Base-by-base conservation (phyloP, 208 protist species). In the Acanthamoeba castellanii region DNA sequence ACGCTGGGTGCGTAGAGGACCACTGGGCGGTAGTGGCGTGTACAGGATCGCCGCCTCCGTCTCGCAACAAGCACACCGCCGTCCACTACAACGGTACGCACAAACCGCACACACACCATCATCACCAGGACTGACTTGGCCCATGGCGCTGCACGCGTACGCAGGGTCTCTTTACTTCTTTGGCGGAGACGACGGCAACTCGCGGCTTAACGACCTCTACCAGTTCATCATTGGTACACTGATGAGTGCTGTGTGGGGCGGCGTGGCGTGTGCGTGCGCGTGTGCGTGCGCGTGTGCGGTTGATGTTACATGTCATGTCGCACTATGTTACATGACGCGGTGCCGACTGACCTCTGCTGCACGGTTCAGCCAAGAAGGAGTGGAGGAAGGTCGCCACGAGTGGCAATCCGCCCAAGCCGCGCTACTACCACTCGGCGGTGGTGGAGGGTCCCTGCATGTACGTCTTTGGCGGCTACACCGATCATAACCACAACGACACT, bases 381-480 rank as follows among this genome's bases (percentile, higher is more conserved):
- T 94, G 88, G 89, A 68, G n/a, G 57, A 34, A 61, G 37, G 32
- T 95, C 5, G 3, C 0, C 8, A 16, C 37, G 22, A 30, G 2
- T 6, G 25, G 32, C 3, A n/a, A 52, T 8, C 27, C 20, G n/a
- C 85, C 85, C 3, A 34, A 93, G 34, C 22, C 61, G 30, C 52
- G 95, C 14, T 94, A 95, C 61, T 94, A 94, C 30, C 95, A 96
- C 32, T 68, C 95, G 1, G 81, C 93, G 0, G 47, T 95, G 8
- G 85, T 95, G 6, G 20, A 89, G 18, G 61, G 66, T 9, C 87
- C 87, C 30, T n/a, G 59, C 25, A 96, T 96, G 95, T 47, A 64
- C 57, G 55, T 96, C 8, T 96, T 95, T 89, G 95, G 95, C 18
- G 95, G 95, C 42, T 94, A 88, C 59, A 78, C 93, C 2, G 85